Conservation (phyloP, 768 basidiomycete genomes). For the Suillus weaverae region DNA sequence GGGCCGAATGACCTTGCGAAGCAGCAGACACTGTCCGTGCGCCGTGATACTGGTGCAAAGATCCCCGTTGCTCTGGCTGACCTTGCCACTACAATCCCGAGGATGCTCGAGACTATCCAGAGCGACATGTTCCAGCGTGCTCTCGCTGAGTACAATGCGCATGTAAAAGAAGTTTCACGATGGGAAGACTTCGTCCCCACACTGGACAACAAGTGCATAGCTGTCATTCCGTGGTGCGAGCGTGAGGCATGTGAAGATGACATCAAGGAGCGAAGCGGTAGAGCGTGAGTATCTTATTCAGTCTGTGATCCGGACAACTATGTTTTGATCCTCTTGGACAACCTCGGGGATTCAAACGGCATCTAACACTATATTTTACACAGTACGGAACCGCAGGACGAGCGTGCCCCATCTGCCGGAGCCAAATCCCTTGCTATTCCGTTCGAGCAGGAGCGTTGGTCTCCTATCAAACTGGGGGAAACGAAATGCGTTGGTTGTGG, state of each 20-base stretch:
- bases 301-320: neutral
- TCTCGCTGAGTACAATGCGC: slow-evolving; percentile 66
- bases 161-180: slow-evolving; percentile 69
- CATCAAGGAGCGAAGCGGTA: slow-evolving; percentile 92
- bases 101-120: slow-evolving; percentile 85
- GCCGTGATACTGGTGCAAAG: slow-evolving; percentile 76
- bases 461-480: slow-evolving; percentile 75
- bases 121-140: slow-evolving; percentile 84
- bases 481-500: slow-evolving; percentile 92
- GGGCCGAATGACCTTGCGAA: slow-evolving; percentile 91
- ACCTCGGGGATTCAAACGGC: neutral
- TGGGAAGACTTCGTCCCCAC: slow-evolving; percentile 95
- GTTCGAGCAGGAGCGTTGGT: slow-evolving; percentile 86
- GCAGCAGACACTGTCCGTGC: slow-evolving; percentile 77
- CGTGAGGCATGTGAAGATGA: slow-evolving; percentile 91
- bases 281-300: slow-evolving; percentile 53
- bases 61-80: slow-evolving; percentile 51
- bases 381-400: slow-evolving; percentile 86
- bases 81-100: slow-evolving; percentile 50
- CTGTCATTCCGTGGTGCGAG: slow-evolving; percentile 97
- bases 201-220: slow-evolving; percentile 84
- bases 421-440: slow-evolving; percentile 98
- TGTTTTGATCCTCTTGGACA: neutral
- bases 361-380: slow-evolving; percentile 15
- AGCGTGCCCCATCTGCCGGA: slow-evolving; percentile 94